A percentile compares a stretch with the other conserved stretches of the same genome.
phyloP scores from a whole-genome alignment of 495 filamentous ascomycete species.

The Clavariopsis aquatica region DNA sequence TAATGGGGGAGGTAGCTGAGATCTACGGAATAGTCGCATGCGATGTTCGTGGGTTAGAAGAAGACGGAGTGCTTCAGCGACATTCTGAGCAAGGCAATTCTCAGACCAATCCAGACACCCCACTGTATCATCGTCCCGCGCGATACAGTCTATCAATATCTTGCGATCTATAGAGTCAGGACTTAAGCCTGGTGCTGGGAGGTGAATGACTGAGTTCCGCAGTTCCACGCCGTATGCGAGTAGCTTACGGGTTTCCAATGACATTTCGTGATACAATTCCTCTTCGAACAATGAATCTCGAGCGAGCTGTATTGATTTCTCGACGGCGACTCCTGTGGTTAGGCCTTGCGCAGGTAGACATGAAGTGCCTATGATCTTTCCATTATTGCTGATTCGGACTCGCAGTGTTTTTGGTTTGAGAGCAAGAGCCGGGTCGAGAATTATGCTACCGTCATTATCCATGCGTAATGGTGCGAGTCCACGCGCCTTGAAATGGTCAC shows the following conservation, averaged over 20 bases:
- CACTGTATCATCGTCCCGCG: slow-evolving; percentile 49
- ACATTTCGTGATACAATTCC: slow-evolving; percentile 91
- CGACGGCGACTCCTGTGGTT: slow-evolving; percentile 48
- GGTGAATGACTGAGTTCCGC: slow-evolving; percentile 56
- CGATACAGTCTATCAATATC: slow-evolving; percentile 69
- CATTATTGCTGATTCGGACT: slow-evolving; percentile 55
- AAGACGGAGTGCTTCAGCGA: slow-evolving; percentile 63
- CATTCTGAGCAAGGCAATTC: slow-evolving; percentile 53
- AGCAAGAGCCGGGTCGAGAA: slow-evolving; percentile 68
- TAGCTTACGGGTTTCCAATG: slow-evolving; percentile 73
- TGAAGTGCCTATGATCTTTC: slow-evolving; percentile 57
- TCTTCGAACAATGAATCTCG: slow-evolving; percentile 87
- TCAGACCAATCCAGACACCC: slow-evolving; percentile 25
- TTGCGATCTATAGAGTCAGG: slow-evolving; percentile 42
- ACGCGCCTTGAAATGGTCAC: slow-evolving; percentile 71
- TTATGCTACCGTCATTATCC: slow-evolving; percentile 70
- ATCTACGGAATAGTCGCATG: slow-evolving; percentile 63
- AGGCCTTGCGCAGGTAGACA: slow-evolving; percentile 46
- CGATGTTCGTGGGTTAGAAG: slow-evolving; percentile 73
- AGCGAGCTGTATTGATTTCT: slow-evolving; percentile 73
- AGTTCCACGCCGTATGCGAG: slow-evolving; percentile 65
- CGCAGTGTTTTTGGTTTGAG: slow-evolving; percentile 63
- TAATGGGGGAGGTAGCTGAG: slow-evolving; percentile 62
- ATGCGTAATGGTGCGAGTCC: slow-evolving; percentile 77
- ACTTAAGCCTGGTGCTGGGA: slow-evolving; percentile 11